Base-by-base conservation (phyloP, 345 rosid genomes). In the Sonneratia caseolaris region DNA sequence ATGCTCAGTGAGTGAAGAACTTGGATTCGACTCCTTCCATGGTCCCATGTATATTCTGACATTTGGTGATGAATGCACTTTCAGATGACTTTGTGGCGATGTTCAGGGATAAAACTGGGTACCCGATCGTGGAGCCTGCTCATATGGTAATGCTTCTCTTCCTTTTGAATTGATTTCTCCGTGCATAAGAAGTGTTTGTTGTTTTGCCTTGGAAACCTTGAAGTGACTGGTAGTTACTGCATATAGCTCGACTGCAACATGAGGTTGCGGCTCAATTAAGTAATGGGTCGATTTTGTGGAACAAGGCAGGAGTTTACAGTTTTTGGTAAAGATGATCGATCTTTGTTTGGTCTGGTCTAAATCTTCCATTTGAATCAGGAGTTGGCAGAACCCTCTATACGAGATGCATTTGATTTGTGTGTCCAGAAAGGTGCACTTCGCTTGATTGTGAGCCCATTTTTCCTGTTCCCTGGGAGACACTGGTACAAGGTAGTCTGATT, bases 391-490 rank as follows among this genome's bases (percentile, higher is more conserved):
- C 98, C 99, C 69, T 90, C 97, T 2, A 95, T 95, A 71, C 86
- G 62, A 78, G 88, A 87, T 79, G 97, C 97, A 45, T 92, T 87
- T 71, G 77, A 79, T 78, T 81, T 73, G 43, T 95, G 99, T 71
- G 88, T 95, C 77, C 79, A 48, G 77, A 82, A 79, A 83, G 99
- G 99, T 19, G 97, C 92, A 0, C 77, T 69, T 75, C 92, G 93
- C 22, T 92, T 95, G 70, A 88, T 95, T 71, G 88, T 95, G 47
- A 87, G 91, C 80, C 97, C 99, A 3, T 95, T 92, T 81, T 95
- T 94, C 75, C 88, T 94, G 68, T 90, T 89, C 75, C 97, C 97
- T 0, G 98, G 98, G 73, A 83, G 96, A 74, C 97, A 94, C 64
- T 94, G 98, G 98, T 82, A 87, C 79, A 84, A 82, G 96, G 97